Base-by-base conservation (phyloP, 345 rosid genomes). In the Acer saccharum region DNA sequence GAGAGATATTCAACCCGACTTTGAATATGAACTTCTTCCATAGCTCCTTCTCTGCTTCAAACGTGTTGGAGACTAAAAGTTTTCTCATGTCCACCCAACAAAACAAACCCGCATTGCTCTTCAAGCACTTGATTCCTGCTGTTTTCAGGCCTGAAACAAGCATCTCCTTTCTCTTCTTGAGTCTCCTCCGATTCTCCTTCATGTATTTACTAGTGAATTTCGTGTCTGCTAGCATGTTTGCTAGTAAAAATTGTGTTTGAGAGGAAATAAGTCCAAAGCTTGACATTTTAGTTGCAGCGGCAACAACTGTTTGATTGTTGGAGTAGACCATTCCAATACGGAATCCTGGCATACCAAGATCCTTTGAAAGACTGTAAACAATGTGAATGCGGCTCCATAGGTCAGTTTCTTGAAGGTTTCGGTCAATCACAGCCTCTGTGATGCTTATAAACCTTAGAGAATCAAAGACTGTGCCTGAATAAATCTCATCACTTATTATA, bases 31-130 rank as follows among this genome's bases (percentile, higher is more conserved):
- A 84, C 78, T 81, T 83, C 80, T 74, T 84, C 99, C 98, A 93
- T 0, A 95, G 83, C 39, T 85, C 87, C 46, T 79, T 90, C 57
- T 95, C 99, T 0, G 93, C 91, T 43, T 90, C 87, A 32, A 90
- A 93, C 1, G 94, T 86, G 76, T 83, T 76, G 12, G 90, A 84
- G 12, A 50, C 78, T 76, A 95, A 76, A 10, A 93, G 83, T 66
- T 82, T 85, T 72, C 90, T 87, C 90, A 93, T 87, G 84, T 93
- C 91, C 41, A 90, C 97, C 99, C 99, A 95, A 65, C 97, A 95
- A 75, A 93, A 95, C 70, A 95, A 69, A 7, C 98, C 94, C 0
- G 92, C 92, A 69, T 91, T 95, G 77, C 99, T 81, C 43, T 88
- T 81, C 61, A 92, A 69, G 69, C 93, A 89, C n/a, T 75, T 78